Base-by-base conservation (phyloP, 139 green algal species). In the Chlorella sp. region DNA sequence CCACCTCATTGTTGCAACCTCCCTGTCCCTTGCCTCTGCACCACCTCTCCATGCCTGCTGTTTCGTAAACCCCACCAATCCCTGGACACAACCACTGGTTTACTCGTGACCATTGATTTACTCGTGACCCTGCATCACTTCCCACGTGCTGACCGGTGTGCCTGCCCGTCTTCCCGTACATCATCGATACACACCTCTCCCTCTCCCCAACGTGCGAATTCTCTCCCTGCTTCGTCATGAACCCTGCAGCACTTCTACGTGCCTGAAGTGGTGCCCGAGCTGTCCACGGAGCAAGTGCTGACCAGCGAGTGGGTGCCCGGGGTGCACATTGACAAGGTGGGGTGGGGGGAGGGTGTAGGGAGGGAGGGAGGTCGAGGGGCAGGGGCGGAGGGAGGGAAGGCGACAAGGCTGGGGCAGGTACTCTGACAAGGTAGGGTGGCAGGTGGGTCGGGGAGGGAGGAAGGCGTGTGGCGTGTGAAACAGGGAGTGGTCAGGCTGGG, bases 281-380 rank as follows among this genome's bases (percentile, higher is more conserved):
- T 99, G 66, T 96, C 91, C 66, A 93, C 89, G 18, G 39, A 88
- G 68, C 93, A 94, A 16, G 93, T 99, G 39, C 94, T 99, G 34
- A 95, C 95, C 77, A 97, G 92, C 34, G 94, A 98, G 87, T 97
- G 95, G 92, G 97, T 98, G 69, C 89, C 89, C 21, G 97, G 97
- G 19, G 92, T 96, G 57, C 89, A 96, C 61, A 98, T 99, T 60
- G 97, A 99, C 92, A 94, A 95, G 92, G 96, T 96, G 57, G 34
- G 85, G 26, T 26, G 32, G 76, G 76, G 1, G 34, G 76, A 5
- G 80, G 22, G 39, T 0, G 57, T 0, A n/a, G 0, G 39, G 34
- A 0, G 37, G 60, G 77, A 42, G 34, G 36, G 77, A 61, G 73
- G n/a, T n/a, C n/a, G n/a, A n/a, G 32, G 76, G 76, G 1, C 3